Evolutionary conservation across 768 basidiomycete genomes (phyloP), one percentile per base, ranked within the genome.

Genomic region (Chlorophyllum brunneum): DNA sequence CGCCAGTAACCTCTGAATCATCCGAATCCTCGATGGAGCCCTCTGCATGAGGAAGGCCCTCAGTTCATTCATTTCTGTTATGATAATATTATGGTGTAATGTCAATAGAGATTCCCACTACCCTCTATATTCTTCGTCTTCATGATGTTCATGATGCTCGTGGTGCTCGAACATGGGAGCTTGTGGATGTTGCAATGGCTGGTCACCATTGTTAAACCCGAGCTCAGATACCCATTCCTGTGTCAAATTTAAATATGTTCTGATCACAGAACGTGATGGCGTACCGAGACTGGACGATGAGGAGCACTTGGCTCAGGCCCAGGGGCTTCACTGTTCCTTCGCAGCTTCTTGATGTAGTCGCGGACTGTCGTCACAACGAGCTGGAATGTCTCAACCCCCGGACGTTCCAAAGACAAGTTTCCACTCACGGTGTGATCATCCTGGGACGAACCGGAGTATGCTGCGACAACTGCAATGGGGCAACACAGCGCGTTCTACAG

Each of bases 381-480:
- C 87, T 89, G 51, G 4, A 42, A 37, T 49, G 29, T 40, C 51
- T 37, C 18, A 48, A 13, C 13, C 31, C 30, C 43, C 15, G 13
- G 6, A 10, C 2, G 43, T 24, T 9, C 23, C 23, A 26, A n/a
- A 31, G 40, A 39, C 5, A 24, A 15, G 22, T 24, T 26, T 9
- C 41, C 11, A 64, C 85, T 51, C 59, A 92, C 88, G 54, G 74
- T 79, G 60, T 92, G 89, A 64, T 92, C 89, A 51, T 92, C 89
- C 49, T 80, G 75, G 40, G 85, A 87, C 37, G 88, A 88, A 23
- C 89, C 89, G 13, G 89, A 91, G 66, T 88, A 91, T 58, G 85
- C 86, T 3, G 84, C 88, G 23, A 79, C 82, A 15, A 91, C 70
- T 5, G 83, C 89, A 51, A 92, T 88, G 1, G 89, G 89, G 64